Percentiles rank a stretch among this genome's conserved stretches.
Evolutionary conservation across 2,329 filamentous ascomycete species (phyloP).

Genomic region (Fusarium pseudocircinatum): DNA sequence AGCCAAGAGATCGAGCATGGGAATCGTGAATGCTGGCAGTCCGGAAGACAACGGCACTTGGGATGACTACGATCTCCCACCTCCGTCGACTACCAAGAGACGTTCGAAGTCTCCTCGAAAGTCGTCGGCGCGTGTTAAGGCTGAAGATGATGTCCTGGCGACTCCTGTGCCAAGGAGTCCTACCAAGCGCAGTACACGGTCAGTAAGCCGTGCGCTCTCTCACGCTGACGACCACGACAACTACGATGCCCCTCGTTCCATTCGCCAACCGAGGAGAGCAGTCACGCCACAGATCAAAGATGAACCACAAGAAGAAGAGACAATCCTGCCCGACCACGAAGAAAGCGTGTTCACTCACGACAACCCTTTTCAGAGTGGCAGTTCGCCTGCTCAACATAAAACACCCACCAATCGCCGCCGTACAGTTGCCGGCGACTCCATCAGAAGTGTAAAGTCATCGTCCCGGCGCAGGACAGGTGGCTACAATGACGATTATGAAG

Average conservation of each 20-base stretch:
- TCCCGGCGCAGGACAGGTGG: slow-evolving; percentile 57
- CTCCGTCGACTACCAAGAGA: slow-evolving; percentile 59
- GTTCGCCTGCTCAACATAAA: slow-evolving; percentile 68
- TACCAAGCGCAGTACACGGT: slow-evolving; percentile 64
- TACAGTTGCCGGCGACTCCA: slow-evolving; percentile 56
- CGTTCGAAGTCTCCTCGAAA: slow-evolving; percentile 67
- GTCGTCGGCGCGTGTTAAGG: slow-evolving; percentile 61
- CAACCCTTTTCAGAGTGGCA: slow-evolving; percentile 90
- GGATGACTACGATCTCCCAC: slow-evolving; percentile 66
- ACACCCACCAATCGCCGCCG: slow-evolving; percentile 61
- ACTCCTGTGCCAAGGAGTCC: slow-evolving; percentile 55
- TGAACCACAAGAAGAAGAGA: slow-evolving; percentile 58
- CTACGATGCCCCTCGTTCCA: slow-evolving; percentile 52
- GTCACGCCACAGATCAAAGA: slow-evolving; percentile 63
- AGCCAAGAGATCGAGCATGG: slow-evolving; percentile 86
- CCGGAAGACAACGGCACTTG: slow-evolving; percentile 72
- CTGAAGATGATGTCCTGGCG: slow-evolving; percentile 59
- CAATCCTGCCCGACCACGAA: slow-evolving; percentile 47
- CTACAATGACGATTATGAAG: slow-evolving; percentile 44
- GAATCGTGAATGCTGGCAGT: slow-evolving; percentile 76
- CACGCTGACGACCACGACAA: slow-evolving; percentile 59
- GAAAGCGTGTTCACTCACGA: slow-evolving; percentile 83
- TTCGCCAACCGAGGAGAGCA: slow-evolving; percentile 62
- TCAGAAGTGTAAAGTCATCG: slow-evolving; percentile 54
- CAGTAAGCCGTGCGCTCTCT: slow-evolving; percentile 63